Conservation (phyloP, 169 alveolate species). For the Plasmodium falciparum region DNA sequence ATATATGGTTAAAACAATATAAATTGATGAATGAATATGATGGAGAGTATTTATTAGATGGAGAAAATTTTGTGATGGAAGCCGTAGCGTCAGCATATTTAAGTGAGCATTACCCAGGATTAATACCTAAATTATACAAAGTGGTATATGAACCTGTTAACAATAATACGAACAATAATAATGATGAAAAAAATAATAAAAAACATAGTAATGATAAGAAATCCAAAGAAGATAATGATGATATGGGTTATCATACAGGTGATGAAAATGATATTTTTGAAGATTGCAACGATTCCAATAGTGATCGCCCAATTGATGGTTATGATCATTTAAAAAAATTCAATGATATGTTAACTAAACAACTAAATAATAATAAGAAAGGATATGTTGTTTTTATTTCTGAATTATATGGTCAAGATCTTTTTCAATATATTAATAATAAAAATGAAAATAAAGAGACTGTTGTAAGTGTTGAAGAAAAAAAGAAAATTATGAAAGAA, state of each 20-base stretch:
- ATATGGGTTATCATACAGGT: too few relatives aligned
- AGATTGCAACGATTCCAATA: too few relatives aligned
- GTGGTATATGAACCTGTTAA: conserved; percentile 77
- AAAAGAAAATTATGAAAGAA: conserved; percentile 77
- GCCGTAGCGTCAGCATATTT: conserved; percentile 85
- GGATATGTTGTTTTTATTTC: conserved; percentile 80
- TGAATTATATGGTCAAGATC: conserved; percentile 78
- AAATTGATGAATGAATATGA: conserved; percentile 79
- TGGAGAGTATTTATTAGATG: conserved; percentile 86
- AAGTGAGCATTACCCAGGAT: conserved; percentile 57
- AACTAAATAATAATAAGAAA: conserved; percentile 52
- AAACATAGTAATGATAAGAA: too few relatives aligned
- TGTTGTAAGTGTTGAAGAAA: conserved; percentile 77
- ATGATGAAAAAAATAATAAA: too few relatives aligned
- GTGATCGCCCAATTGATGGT: too few relatives aligned
- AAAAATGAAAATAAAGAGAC: conserved; percentile 46
- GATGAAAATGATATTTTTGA: too few relatives aligned
- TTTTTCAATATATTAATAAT: conserved; percentile 76
- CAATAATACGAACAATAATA: neutral
- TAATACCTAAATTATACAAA: conserved; percentile 82
- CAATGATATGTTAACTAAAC: conserved; percentile 27
- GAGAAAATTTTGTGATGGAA: conserved; percentile 87
- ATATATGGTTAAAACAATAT: conserved; percentile 84
- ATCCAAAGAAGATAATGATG: too few relatives aligned
- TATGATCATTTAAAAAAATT: conserved; percentile 31